A percentile compares a stretch with the other conserved stretches of the same genome.
These are phyloP conservation scores for Diaporthe longicolla DNA, from an alignment of 2,329 filamentous ascomycete species.

Conservation along the genomic window DNA sequence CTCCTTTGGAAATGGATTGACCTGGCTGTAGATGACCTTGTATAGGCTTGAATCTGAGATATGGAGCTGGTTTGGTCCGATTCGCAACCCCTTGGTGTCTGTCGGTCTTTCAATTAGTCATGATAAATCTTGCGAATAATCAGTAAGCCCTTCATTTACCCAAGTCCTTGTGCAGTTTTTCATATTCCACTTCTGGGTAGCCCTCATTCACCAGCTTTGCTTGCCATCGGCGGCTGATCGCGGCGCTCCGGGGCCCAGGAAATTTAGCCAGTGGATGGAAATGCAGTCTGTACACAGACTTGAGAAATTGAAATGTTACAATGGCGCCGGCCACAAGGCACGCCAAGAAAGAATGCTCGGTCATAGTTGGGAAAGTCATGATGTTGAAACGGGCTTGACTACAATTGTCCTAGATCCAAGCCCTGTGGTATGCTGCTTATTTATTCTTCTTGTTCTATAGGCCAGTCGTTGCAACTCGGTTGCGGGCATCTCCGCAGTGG, in stretches of 20 bases:
- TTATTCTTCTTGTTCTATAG: not conserved
- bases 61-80: not conserved
- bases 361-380: not conserved
- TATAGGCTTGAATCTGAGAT: slow-evolving; percentile 3
- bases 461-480: not conserved
- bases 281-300: not conserved
- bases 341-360: not conserved
- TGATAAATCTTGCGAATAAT: not conserved
- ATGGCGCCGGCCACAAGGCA: not conserved
- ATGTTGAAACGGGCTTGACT: not conserved
- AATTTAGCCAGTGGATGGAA: not conserved
- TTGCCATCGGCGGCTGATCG: not conserved
- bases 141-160: not conserved
- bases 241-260: not conserved
- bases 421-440: not conserved
- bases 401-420: not conserved
- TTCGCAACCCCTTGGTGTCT: not conserved
- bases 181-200: not conserved
- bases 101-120: not conserved
- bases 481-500: not conserved
- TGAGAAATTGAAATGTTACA: not conserved
- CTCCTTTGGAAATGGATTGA: not conserved
- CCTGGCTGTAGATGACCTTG: slow-evolving; percentile 2
- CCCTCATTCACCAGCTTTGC: not conserved
- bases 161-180: not conserved